phyloP scores from a whole-genome alignment of 2,329 filamentous ascomycete species.

The Xylariaceae sp. region DNA sequence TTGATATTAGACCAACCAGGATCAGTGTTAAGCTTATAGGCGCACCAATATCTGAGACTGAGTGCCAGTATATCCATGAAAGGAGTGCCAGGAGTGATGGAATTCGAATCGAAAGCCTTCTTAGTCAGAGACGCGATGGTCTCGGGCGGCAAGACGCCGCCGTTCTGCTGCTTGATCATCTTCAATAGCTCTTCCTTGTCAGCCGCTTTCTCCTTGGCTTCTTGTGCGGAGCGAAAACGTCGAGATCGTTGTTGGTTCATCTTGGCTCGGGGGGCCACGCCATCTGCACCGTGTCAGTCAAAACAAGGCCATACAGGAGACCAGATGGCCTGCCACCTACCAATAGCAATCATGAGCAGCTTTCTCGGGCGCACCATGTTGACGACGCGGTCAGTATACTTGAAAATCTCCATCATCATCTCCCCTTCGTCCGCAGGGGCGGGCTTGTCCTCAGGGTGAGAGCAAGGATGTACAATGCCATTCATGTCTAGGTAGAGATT shows the following conservation, averaged over 20 bases:
- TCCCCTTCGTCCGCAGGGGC: conserved; percentile 91
- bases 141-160: conserved; percentile 54
- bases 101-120: conserved; percentile 85
- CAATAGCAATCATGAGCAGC: conserved; percentile 93
- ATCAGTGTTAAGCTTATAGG: conserved; percentile 96
- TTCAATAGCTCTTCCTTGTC: conserved; percentile 86
- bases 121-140: conserved; percentile 58
- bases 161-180: conserved; percentile 71
- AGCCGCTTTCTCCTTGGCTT: conserved; percentile 87
- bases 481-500: conserved; percentile 99
- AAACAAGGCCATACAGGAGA: background rate
- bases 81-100: conserved; percentile 90
- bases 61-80: conserved; percentile 96
- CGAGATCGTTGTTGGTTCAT: conserved; percentile 99
- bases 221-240: conserved; percentile 88
- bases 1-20: conserved; percentile 93
- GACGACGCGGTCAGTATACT: conserved; percentile 96
- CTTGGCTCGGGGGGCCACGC: conserved; percentile 93
- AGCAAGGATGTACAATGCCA: conserved; percentile 97
- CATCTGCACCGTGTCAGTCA: conserved; percentile 51
- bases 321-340: conserved; percentile 41
- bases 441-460: conserved; percentile 88
- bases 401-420: conserved; percentile 99
- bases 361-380: conserved; percentile 98
- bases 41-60: conserved; percentile 90